These are phyloP conservation scores for Gnaphalium uliginosum DNA, from an alignment of 129 eudicot species.

Conservation along the genomic window DNA sequence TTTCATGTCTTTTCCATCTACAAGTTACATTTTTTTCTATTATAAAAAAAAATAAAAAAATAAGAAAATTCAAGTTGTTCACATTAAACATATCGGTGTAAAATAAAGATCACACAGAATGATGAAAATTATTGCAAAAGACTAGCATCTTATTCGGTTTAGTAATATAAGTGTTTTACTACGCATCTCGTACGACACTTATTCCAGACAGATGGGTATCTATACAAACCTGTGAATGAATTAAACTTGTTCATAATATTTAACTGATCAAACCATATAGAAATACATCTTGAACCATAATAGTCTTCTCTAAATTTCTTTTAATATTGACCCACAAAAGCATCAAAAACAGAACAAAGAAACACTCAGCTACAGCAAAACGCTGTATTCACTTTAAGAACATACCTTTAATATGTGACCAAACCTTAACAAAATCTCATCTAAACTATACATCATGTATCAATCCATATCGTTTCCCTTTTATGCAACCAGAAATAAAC, in stretches of 20 bases:
- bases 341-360: background rate
- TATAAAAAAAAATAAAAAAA: background rate
- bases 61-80: background rate
- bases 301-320: constrained; percentile 1
- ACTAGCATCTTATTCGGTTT: background rate
- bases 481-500: background rate
- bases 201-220: background rate
- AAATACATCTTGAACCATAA: constrained; percentile 9
- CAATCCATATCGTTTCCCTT: constrained; percentile 1
- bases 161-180: background rate
- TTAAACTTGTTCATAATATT: background rate
- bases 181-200: background rate
- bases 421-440: constrained; percentile 11
- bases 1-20: background rate
- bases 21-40: background rate
- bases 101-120: background rate
- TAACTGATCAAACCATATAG: background rate
- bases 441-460: constrained; percentile 23
- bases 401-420: constrained; percentile 14
- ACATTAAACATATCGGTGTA: background rate
- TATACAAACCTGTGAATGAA: background rate
- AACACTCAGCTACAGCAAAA: constrained; percentile 11
- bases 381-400: background rate
- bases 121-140: too few relatives aligned
- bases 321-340: background rate